Conservation (phyloP, 1,284 basidiomycete genomes). For the Irpex sp. region DNA sequence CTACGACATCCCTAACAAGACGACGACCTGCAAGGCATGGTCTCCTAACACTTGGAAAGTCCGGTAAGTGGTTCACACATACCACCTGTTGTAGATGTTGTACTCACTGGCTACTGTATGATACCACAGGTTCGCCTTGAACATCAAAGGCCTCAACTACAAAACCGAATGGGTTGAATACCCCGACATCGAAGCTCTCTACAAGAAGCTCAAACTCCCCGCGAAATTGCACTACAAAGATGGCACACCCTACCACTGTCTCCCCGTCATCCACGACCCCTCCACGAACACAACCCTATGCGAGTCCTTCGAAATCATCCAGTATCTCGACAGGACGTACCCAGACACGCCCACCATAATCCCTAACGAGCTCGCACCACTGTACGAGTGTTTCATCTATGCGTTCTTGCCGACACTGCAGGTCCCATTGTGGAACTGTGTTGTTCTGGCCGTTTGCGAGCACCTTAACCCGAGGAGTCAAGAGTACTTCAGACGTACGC, state of each 20-base stretch:
- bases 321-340: slow-evolving; percentile 24
- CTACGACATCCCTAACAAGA: slow-evolving; percentile 11
- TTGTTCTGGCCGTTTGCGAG: background rate
- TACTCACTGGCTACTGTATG: background rate
- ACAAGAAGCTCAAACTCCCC: slow-evolving; percentile 18
- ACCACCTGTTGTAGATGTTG: too few relatives aligned
- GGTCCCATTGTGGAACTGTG: background rate
- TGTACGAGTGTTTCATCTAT: slow-evolving; percentile 12
- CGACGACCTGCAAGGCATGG: slow-evolving; percentile 8
- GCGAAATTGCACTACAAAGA: slow-evolving; percentile 9
- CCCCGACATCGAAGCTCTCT: slow-evolving; percentile 23
- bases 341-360: slow-evolving; percentile 15
- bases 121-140: slow-evolving; percentile 18
- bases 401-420: background rate
- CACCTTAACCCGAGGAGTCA: slow-evolving; percentile 8
- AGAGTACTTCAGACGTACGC: slow-evolving; percentile 12
- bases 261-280: slow-evolving; percentile 22
- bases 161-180: slow-evolving; percentile 26
- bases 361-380: slow-evolving; percentile 14
- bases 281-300: slow-evolving; percentile 1
- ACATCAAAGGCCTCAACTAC: slow-evolving; percentile 24
- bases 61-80: background rate
- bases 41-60: slow-evolving; percentile 12
- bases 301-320: slow-evolving; percentile 21
- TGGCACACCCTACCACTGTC: slow-evolving; percentile 17